Percentiles rank a stretch among this genome's conserved stretches.
Evolutionary conservation across 768 basidiomycete species (phyloP).

Genomic region (Trametes sanguinea): DNA sequence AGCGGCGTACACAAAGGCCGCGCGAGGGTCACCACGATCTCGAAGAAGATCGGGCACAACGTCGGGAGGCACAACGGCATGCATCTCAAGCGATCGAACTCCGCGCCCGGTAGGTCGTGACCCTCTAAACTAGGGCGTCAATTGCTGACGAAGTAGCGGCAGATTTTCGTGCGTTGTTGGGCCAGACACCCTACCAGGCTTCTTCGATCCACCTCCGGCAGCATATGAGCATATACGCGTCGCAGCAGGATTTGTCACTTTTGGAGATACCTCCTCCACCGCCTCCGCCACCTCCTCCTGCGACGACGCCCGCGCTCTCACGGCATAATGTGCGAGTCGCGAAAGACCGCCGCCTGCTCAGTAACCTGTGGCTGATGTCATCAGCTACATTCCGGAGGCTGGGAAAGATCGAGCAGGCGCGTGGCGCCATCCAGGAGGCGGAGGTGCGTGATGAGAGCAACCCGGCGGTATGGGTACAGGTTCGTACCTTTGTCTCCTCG

Average conservation of each 20-base stretch:
- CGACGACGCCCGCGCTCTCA: constrained; percentile 24
- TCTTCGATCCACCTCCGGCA: constrained; percentile 85
- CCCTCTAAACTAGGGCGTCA: background rate
- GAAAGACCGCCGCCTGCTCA: constrained; percentile 67
- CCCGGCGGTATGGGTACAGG: constrained; percentile 93
- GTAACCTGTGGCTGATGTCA: constrained; percentile 90
- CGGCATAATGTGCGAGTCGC: constrained; percentile 41
- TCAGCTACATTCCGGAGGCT: constrained; percentile 91
- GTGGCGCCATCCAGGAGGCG: constrained; percentile 92
- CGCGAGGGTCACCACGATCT: constrained; percentile 72
- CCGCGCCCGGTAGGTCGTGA: constrained; percentile 61
- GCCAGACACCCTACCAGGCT: constrained; percentile 65
- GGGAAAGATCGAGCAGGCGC: constrained; percentile 87
- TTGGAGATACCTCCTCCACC: constrained; percentile 38
- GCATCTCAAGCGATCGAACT: constrained; percentile 57
- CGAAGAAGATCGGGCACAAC: constrained; percentile 73
- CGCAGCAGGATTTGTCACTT: constrained; percentile 34
- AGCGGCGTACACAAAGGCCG: constrained; percentile 73
- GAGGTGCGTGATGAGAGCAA: constrained; percentile 87
- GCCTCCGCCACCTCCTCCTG: constrained; percentile 48
- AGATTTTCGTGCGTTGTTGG: constrained; percentile 73
- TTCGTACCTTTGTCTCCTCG: constrained; percentile 36
- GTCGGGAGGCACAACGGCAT: constrained; percentile 54
- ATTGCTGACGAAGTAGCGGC: constrained; percentile 5
- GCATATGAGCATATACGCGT: constrained; percentile 39